These are phyloP conservation scores for Acaromyces ingoldii DNA, from an alignment of 1,284 basidiomycete genomes.

Conservation along the genomic window DNA sequence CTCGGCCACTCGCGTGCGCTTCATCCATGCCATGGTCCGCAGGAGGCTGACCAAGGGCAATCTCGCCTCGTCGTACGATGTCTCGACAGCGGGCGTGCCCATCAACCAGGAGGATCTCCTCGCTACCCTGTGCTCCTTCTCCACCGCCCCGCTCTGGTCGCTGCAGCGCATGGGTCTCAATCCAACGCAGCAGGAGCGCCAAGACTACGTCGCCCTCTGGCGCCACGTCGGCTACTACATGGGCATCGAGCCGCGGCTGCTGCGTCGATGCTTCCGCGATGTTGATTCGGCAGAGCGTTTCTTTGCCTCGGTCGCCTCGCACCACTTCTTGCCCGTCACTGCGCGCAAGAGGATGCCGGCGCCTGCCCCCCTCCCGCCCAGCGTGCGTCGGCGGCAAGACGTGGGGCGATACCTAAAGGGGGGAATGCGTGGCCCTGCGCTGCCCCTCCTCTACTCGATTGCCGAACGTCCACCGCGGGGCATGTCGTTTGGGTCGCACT, in stretches of 20 bases:
- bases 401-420: too few species aligned
- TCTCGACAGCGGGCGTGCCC: slow-evolving; percentile 45
- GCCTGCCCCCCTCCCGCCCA: too few species aligned
- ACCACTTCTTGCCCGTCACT: neutral
- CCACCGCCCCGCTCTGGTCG: slow-evolving; percentile 55
- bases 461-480: slow-evolving; percentile 53
- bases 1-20: slow-evolving; percentile 53
- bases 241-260: slow-evolving; percentile 54
- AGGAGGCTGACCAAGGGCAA: slow-evolving; percentile 38
- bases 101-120: slow-evolving; percentile 58
- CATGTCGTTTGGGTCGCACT: slow-evolving; percentile 53
- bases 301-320: slow-evolving; percentile 52
- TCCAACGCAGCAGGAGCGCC: slow-evolving; percentile 37
- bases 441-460: slow-evolving; percentile 55
- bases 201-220: slow-evolving; percentile 55
- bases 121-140: slow-evolving; percentile 56
- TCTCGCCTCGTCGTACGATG: neutral
- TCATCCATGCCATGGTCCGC: slow-evolving; percentile 56
- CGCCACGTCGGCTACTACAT: slow-evolving; percentile 57
- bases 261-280: slow-evolving; percentile 52
- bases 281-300: slow-evolving; percentile 52
- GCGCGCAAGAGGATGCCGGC: neutral
- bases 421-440: slow-evolving; percentile 53
- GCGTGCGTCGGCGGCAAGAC: too few species aligned
- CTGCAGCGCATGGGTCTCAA: slow-evolving; percentile 52